These are phyloP conservation scores for Cupressus sempervirens DNA, from an alignment of 75 land plant genomes.

Conservation along the genomic window DNA sequence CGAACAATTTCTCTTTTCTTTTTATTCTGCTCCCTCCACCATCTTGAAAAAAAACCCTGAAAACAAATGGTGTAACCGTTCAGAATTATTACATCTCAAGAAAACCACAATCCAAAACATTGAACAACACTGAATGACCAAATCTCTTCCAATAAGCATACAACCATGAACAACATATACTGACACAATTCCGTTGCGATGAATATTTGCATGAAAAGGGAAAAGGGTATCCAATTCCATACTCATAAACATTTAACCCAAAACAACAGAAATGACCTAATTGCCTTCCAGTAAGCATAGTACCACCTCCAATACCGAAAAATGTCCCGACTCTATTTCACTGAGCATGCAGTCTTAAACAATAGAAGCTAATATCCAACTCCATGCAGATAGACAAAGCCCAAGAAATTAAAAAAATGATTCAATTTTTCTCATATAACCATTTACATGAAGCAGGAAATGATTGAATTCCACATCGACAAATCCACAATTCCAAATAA, in stretches of 20 bases:
- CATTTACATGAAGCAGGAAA: background rate
- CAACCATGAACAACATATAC: background rate
- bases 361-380: background rate
- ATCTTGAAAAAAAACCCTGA: constrained; percentile 96
- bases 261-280: background rate
- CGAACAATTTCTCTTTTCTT: constrained; percentile 43
- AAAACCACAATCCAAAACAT: background rate
- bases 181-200: background rate
- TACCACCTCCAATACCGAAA: background rate
- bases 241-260: background rate
- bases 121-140: background rate
- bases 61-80: background rate
- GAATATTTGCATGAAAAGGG: background rate
- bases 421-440: background rate
- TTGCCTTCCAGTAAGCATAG: background rate
- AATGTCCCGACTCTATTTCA: background rate
- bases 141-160: background rate
- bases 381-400: background rate
- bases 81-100: constrained; percentile 5
- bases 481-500: background rate
- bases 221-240: background rate
- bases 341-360: background rate
- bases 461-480: background rate
- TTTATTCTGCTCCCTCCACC: constrained; percentile 92
- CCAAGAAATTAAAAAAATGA: background rate